Base-by-base conservation (phyloP, 495 filamentous ascomycete genomes). In the Poronia punctata region DNA sequence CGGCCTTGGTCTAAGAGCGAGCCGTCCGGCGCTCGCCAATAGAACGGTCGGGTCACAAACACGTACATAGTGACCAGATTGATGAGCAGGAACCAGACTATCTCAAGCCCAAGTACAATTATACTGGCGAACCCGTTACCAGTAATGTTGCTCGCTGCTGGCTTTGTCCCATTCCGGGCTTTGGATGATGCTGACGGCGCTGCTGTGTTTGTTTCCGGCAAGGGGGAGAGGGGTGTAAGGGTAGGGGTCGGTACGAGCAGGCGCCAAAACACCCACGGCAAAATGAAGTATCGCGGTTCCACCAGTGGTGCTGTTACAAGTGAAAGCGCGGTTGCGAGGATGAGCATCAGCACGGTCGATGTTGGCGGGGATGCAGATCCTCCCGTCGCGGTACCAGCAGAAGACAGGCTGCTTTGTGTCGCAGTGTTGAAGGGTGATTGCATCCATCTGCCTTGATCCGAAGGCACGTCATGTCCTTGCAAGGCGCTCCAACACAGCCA, bases 231-330 rank as follows among this genome's bases (percentile, higher is more conserved):
- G 6, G 25, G 17, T 10, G 14, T 15, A 6, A 25, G 15, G 23
- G 34, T 32, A 9, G 35, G 7, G 7, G 62, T 50, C 5, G 83
- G 84, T 0, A 96, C 61, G 59, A 94, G 78, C 9, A 95, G 62
- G 7, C 93, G 72, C 86, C 88, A 98, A 55, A 96, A 77, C 19
- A 95, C 76, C 92, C 92, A 98, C 0, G 89, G 89, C 3, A 94
- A 70, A 54, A 97, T 90, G 56, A 93, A 90, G 56, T 98, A 98
- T 4, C 92, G 75, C 2, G 88, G 89, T 53, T 98, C 92, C 8
- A 98, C 90, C 2, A 98, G 73, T 2, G 92, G 88, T 0, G 93
- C 89, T 0, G 87, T 88, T 30, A 93, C 58, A 16, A 97, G 72
- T 2, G 84, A 89, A 6, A 92, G 71, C 0, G 79, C 46, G 0